phyloP scores from a whole-genome alignment of 164 flowering plant genomes.

The Liriodendron chinense region DNA sequence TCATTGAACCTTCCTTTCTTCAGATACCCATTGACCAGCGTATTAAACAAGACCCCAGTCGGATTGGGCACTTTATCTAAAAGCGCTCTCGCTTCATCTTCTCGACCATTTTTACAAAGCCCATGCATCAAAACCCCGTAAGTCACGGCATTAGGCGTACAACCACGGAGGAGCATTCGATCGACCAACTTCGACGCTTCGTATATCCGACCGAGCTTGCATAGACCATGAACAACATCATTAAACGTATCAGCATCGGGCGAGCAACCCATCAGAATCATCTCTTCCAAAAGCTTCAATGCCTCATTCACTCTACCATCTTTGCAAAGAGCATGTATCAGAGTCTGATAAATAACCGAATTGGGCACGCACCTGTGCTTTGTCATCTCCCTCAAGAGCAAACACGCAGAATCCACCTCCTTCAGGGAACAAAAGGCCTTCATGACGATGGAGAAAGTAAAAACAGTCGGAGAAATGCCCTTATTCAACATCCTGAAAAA shows the following conservation, averaged over 20 bases:
- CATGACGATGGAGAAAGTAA: constrained; percentile 68
- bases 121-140: constrained; percentile 74
- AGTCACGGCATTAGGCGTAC: constrained; percentile 56
- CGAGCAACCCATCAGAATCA: constrained; percentile 79
- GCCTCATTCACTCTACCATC: constrained; percentile 59
- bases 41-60: constrained; percentile 60
- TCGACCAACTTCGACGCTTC: constrained; percentile 82
- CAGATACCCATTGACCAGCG: constrained; percentile 73
- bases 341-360: constrained; percentile 71
- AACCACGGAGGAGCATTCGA: constrained; percentile 75
- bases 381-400: constrained; percentile 79
- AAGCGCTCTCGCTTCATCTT: constrained; percentile 67
- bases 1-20: constrained; percentile 51
- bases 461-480: constrained; percentile 66
- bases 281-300: constrained; percentile 69
- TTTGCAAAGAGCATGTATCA: constrained; percentile 69
- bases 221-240: constrained; percentile 63
- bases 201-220: constrained; percentile 45
- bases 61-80: constrained; percentile 58
- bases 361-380: constrained; percentile 90
- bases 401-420: constrained; percentile 73
- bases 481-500: constrained; percentile 71
- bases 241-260: constrained; percentile 83
- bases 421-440: constrained; percentile 69
- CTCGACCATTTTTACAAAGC: constrained; percentile 56